Conservation (phyloP, 177 flowering plant species). For the Vitis hybrid region DNA sequence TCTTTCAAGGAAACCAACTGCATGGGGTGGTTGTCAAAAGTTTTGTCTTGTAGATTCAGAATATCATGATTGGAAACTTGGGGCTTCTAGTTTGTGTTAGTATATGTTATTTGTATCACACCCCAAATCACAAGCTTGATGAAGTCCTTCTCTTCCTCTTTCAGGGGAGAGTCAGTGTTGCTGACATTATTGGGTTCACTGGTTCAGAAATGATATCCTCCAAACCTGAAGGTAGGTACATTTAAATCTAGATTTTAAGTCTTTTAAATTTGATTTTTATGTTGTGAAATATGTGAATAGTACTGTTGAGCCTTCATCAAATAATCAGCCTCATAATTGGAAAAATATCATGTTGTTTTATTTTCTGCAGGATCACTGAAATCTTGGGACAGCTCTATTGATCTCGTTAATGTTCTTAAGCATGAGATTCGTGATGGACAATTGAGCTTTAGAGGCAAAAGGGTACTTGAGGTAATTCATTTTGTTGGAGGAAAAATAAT, state of each 20-base stretch:
- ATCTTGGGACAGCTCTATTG: constrained; percentile 80
- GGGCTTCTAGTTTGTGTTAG: background rate
- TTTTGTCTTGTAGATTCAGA: background rate
- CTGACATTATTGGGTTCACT: constrained; percentile 75
- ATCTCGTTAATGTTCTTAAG: constrained; percentile 82
- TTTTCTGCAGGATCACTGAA: constrained; percentile 55
- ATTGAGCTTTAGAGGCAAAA: constrained; percentile 86
- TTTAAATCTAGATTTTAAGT: background rate
- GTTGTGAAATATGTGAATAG: background rate
- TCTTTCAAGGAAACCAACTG: too few relatives aligned
- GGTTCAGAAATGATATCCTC: constrained; percentile 64
- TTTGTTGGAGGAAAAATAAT: background rate
- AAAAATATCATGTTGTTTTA: constrained; percentile 4
- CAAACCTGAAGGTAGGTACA: constrained; percentile 71
- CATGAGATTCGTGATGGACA: constrained; percentile 96
- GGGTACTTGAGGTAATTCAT: constrained; percentile 76
- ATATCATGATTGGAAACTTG: background rate
- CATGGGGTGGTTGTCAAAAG: too few relatives aligned
- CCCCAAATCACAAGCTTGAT: background rate
- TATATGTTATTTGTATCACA: background rate
- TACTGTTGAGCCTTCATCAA: background rate
- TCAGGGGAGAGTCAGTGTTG: constrained; percentile 85
- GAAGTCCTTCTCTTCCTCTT: constrained; percentile 9
- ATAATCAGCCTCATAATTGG: background rate
- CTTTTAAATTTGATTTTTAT: background rate